A percentile compares a stretch with the other conserved stretches of the same genome.
phyloP scores from a whole-genome alignment of 2,329 filamentous ascomycete species.

The Pseudogymnoascus sp. region DNA sequence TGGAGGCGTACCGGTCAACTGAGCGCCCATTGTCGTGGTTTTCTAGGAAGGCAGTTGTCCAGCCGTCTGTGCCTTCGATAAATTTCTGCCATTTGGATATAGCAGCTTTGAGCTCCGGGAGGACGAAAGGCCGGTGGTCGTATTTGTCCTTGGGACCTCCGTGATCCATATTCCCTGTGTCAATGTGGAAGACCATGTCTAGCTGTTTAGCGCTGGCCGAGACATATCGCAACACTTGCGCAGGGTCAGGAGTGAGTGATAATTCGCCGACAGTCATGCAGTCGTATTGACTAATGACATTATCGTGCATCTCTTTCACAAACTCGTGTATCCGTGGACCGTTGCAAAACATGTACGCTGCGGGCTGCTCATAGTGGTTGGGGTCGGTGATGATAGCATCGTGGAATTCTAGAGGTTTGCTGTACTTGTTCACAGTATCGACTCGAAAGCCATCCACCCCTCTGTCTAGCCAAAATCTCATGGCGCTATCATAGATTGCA shows the following conservation, averaged over 20 bases:
- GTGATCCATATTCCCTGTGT: conserved; percentile 47
- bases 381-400: conserved; percentile 48
- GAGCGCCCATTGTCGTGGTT: conserved; percentile 55
- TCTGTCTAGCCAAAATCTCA: conserved; percentile 70
- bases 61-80: conserved; percentile 43
- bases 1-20: conserved; percentile 39
- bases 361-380: conserved; percentile 40
- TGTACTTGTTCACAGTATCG: conserved; percentile 66
- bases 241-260: conserved; percentile 50
- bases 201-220: conserved; percentile 49
- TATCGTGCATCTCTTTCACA: conserved; percentile 53
- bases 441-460: conserved; percentile 66
- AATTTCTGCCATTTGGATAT: conserved; percentile 43
- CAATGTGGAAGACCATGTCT: conserved; percentile 63
- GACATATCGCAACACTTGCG: conserved; percentile 51
- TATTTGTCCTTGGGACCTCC: conserved; percentile 48
- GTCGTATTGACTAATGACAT: conserved; percentile 50
- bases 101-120: conserved; percentile 41
- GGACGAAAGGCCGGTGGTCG: conserved; percentile 35
- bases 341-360: conserved; percentile 51
- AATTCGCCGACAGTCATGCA: conserved; percentile 66
- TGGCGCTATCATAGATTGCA: conserved; percentile 63
- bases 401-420: conserved; percentile 49
- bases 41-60: conserved; percentile 53
- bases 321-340: conserved; percentile 62